Percentiles rank a stretch among this genome's conserved stretches.
Evolutionary conservation across 1,139 yeast species (phyloP).

Genomic region (Zygotorulaspora mrakii): DNA sequence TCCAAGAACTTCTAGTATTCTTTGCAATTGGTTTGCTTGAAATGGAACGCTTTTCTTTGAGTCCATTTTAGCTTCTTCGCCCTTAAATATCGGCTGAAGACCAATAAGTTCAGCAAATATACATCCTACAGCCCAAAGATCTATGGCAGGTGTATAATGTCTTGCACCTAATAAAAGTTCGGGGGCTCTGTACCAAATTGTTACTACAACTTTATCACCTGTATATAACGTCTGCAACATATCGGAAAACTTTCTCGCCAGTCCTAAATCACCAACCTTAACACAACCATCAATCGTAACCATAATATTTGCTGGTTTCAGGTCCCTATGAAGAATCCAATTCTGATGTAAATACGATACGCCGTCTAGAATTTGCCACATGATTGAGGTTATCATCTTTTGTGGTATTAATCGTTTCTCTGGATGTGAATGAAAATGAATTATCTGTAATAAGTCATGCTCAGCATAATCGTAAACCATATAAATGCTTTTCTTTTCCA

Average conservation of each 20-base stretch:
- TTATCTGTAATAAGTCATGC: constrained; percentile 87
- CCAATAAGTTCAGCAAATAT: constrained; percentile 88
- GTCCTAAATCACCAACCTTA: constrained; percentile 92
- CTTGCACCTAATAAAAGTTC: constrained; percentile 86
- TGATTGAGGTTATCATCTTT: constrained; percentile 69
- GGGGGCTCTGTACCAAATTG: constrained; percentile 98
- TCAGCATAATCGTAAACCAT: constrained; percentile 96
- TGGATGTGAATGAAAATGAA: constrained; percentile 91
- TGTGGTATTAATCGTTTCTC: constrained; percentile 76
- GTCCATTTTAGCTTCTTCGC: constrained; percentile 96
- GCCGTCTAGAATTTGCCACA: constrained; percentile 91
- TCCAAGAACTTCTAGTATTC: constrained; percentile 86
- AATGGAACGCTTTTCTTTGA: constrained; percentile 89
- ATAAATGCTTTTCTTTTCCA: constrained; percentile 86
- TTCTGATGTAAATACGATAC: constrained; percentile 88
- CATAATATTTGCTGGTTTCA: constrained; percentile 98
- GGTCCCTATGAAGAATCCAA: constrained; percentile 93
- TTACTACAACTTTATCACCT: constrained; percentile 96
- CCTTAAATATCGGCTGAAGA: constrained; percentile 88
- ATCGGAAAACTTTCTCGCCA: constrained; percentile 85
- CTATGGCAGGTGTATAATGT: constrained; percentile 93
- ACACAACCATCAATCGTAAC: constrained; percentile 84
- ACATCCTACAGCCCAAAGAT: constrained; percentile 97
- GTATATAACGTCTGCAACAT: constrained; percentile 85
- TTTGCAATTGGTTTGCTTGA: constrained; percentile 86